Evolutionary conservation across 305 asterid species (phyloP).

Genomic region (Fraxinus greggii): DNA sequence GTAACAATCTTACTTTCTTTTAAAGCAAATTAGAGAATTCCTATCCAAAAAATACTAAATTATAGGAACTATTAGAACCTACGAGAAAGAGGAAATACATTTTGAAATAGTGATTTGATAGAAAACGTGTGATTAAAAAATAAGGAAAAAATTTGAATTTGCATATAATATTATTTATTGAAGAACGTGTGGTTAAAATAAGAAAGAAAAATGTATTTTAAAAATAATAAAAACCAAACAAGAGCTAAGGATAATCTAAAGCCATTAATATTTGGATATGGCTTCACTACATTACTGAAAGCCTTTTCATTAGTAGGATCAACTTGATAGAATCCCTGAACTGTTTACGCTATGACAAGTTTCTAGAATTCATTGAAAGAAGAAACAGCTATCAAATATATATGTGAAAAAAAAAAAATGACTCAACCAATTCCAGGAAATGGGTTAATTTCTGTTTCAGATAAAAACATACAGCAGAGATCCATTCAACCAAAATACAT

Average conservation of each 20-base stretch:
- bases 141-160: no score
- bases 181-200: no score
- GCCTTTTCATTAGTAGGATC: background rate
- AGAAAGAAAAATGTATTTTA: no score
- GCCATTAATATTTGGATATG: background rate
- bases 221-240: background rate
- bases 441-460: background rate
- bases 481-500: background rate
- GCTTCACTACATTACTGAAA: background rate
- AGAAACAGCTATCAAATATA: background rate
- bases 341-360: background rate
- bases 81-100: background rate
- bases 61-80: background rate
- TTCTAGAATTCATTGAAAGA: background rate
- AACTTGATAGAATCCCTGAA: background rate
- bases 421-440: background rate
- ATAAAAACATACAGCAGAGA: background rate
- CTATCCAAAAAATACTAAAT: background rate
- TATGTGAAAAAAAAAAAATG: background rate
- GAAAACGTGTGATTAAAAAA: no score
- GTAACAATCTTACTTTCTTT: background rate
- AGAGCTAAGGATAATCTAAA: background rate
- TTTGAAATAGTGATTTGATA: no score
- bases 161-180: no score
- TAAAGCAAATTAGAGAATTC: background rate